Evolutionary conservation across 495 filamentous ascomycete species (phyloP).

Genomic region (Penicillium daleae): DNA sequence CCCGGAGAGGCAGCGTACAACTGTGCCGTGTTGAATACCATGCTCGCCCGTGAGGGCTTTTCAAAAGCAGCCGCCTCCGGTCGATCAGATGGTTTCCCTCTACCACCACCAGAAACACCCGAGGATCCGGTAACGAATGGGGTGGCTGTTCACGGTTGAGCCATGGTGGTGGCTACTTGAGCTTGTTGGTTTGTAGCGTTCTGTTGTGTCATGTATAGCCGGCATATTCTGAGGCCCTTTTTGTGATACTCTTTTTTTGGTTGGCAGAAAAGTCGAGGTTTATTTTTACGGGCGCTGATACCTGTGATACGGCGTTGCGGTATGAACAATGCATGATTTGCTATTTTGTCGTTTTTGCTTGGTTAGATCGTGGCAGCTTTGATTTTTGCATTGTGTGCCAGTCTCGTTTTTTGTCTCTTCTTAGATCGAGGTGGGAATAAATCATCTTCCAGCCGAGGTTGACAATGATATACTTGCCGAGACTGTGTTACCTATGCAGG

Average conservation of each 20-base stretch:
- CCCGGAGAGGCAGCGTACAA: constrained; percentile 88
- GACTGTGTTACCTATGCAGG: not conserved
- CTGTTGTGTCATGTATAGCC: constrained; percentile 24
- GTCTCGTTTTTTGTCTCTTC: not conserved
- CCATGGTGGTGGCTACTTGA: not conserved
- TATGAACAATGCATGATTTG: constrained; percentile 27
- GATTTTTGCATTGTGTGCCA: not conserved
- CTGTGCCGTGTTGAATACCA: constrained; percentile 84
- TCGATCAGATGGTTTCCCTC: constrained; percentile 50
- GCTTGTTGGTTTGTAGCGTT: constrained; percentile 14
- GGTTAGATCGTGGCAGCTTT: not conserved
- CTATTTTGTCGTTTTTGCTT: constrained; percentile 5
- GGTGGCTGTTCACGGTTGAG: constrained; percentile 6
- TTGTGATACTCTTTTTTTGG: constrained; percentile 6
- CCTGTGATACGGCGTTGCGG: constrained; percentile 29
- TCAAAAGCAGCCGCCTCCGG: constrained; percentile 45
- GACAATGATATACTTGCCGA: not conserved
- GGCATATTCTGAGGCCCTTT: constrained; percentile 18
- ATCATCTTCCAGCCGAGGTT: no score
- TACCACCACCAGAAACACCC: constrained; percentile 41
- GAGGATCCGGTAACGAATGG: constrained; percentile 32
- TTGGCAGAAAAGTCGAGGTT: constrained; percentile 19
- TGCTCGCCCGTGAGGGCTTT: constrained; percentile 82
- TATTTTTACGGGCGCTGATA: constrained; percentile 29
- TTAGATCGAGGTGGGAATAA: not conserved